Conservation (phyloP, 1,139 yeast species). For the Geotrichum candidum region DNA sequence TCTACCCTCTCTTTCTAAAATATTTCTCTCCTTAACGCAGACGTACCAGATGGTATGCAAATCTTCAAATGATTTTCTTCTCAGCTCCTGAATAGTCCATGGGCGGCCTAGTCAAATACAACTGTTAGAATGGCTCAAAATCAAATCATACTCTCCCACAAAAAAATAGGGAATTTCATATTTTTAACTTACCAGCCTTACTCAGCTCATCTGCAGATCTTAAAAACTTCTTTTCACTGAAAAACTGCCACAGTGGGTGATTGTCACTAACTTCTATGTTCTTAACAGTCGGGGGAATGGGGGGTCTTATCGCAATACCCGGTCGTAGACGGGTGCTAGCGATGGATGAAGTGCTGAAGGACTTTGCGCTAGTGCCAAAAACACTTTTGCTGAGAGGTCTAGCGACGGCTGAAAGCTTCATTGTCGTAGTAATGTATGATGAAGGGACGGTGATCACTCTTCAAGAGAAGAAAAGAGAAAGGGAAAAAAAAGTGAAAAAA, state of each 20-base stretch:
- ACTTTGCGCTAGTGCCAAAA: neutral
- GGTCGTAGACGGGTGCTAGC: slow-evolving; percentile 45
- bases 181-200: slow-evolving; percentile 31
- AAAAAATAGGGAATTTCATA: neutral
- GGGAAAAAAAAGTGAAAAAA: neutral
- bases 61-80: slow-evolving; percentile 88
- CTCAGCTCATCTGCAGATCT: slow-evolving; percentile 55
- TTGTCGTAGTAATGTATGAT: neutral
- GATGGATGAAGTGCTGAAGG: slow-evolving; percentile 39
- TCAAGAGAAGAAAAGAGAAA: neutral
- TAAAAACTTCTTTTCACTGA: slow-evolving; percentile 52
- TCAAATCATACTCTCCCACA: neutral
- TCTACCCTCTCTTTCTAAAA: slow-evolving; percentile 68
- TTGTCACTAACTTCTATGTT: slow-evolving; percentile 71
- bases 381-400: neutral
- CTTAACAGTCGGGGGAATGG: slow-evolving; percentile 74
- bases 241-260: slow-evolving; percentile 96
- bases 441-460: neutral
- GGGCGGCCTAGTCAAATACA: slow-evolving; percentile 49
- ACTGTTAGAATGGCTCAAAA: neutral
- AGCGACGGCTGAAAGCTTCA: neutral
- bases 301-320: slow-evolving; percentile 54
- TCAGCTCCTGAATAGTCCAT: slow-evolving; percentile 83
- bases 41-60: slow-evolving; percentile 87
- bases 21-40: slow-evolving; percentile 75